A percentile compares a stretch with the other conserved stretches of the same genome.
Evolutionary conservation across 495 filamentous ascomycete genomes (phyloP).

Genomic region (Daldinia loculata): DNA sequence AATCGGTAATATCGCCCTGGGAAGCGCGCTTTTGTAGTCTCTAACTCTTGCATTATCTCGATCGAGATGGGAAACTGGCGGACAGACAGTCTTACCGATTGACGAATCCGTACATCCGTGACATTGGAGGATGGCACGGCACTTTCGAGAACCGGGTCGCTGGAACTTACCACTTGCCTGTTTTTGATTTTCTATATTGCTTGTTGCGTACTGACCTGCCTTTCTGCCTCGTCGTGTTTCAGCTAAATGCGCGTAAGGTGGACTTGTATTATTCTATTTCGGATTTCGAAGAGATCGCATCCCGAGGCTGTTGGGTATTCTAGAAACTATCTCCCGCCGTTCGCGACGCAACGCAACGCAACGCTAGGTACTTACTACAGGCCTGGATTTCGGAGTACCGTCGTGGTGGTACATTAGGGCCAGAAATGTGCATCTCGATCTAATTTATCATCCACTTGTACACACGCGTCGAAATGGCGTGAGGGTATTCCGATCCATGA

Average conservation of each 20-base stretch:
- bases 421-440: not conserved
- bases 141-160: conserved; percentile 16
- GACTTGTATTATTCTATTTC: not conserved
- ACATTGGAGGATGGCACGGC: not conserved
- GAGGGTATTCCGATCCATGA: not conserved
- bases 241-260: not conserved
- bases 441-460: conserved; percentile 4
- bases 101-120: conserved; percentile 29
- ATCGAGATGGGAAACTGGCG: conserved; percentile 22
- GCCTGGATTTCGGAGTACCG: not conserved
- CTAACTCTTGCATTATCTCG: conserved; percentile 39
- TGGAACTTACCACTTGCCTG: conserved; percentile 7
- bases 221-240: not conserved
- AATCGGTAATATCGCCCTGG: conserved; percentile 11
- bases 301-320: not conserved
- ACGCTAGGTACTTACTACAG: not conserved
- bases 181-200: not conserved
- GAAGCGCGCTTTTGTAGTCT: conserved; percentile 2
- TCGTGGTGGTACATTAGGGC: not conserved
- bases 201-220: not conserved
- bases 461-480: conserved; percentile 4
- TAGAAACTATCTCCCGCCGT: not conserved
- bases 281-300: not conserved
- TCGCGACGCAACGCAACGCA: not conserved
- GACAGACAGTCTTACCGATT: conserved; percentile 24